These are phyloP conservation scores for Amanita polypyramis DNA, from an alignment of 768 basidiomycete species.

Conservation along the genomic window DNA sequence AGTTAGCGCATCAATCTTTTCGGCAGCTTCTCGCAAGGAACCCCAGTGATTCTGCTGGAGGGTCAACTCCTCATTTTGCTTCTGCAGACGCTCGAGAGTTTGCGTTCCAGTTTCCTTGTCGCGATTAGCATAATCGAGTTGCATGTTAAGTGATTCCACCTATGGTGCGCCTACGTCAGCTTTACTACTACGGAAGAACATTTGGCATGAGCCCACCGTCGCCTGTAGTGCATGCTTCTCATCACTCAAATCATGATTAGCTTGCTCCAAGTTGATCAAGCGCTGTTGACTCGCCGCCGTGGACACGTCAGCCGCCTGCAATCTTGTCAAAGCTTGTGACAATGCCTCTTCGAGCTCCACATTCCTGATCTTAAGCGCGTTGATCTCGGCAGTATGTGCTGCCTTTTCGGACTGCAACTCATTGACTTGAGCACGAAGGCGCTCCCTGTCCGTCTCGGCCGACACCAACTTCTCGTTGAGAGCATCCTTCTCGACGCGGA, in stretches of 20 bases:
- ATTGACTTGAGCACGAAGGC: slow-evolving; percentile 42
- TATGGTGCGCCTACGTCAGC: slow-evolving; percentile 17
- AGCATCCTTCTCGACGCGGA: slow-evolving; percentile 75
- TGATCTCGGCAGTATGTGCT: slow-evolving; percentile 34
- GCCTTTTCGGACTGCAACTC: slow-evolving; percentile 35
- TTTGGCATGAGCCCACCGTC: slow-evolving; percentile 36
- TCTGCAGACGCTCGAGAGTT: slow-evolving; percentile 41
- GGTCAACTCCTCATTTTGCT: slow-evolving; percentile 46
- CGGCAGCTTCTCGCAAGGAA: slow-evolving; percentile 55
- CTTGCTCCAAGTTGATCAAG: slow-evolving; percentile 52
- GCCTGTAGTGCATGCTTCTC: slow-evolving; percentile 49
- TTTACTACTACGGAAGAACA: slow-evolving; percentile 9
- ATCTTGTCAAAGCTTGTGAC: slow-evolving; percentile 57
- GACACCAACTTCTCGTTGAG: slow-evolving; percentile 49
- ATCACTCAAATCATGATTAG: slow-evolving; percentile 38
- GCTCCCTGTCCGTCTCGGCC: slow-evolving; percentile 58
- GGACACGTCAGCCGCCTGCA: slow-evolving; percentile 65
- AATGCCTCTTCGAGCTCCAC: slow-evolving; percentile 63
- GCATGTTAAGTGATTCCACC: slow-evolving; percentile 52
- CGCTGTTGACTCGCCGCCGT: slow-evolving; percentile 50
- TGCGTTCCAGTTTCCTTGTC: slow-evolving; percentile 53
- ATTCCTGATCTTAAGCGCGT: slow-evolving; percentile 39
- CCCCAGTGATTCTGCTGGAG: slow-evolving; percentile 73
- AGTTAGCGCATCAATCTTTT: slow-evolving; percentile 64
- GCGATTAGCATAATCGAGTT: slow-evolving; percentile 41